These are phyloP conservation scores for Monosporozyma unispora DNA, from an alignment of 805 yeast genomes.

Conservation along the genomic window DNA sequence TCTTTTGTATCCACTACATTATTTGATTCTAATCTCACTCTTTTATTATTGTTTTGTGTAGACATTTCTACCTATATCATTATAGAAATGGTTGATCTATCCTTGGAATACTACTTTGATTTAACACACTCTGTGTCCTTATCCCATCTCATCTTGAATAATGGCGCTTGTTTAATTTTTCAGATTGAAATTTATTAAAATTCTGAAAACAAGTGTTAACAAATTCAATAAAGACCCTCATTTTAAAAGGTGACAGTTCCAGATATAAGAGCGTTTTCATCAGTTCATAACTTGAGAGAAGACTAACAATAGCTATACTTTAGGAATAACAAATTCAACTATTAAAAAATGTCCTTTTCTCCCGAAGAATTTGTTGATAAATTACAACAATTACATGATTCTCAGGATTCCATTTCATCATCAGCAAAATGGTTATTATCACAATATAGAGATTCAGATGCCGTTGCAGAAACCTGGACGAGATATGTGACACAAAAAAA, in stretches of 20 bases:
- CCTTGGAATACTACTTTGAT: too few species aligned
- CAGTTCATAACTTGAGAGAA: not conserved
- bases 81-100: not conserved
- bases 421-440: slow-evolving; percentile 29
- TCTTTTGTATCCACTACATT: not conserved
- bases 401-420: slow-evolving; percentile 28
- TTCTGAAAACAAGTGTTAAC: not conserved
- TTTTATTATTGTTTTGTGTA: not conserved
- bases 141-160: not conserved
- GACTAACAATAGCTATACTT: not conserved
- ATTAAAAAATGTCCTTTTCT: slow-evolving; percentile 7
- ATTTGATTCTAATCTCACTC: not conserved
- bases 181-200: not conserved
- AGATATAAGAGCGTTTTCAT: not conserved
- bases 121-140: too few species aligned
- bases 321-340: not conserved
- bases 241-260: not conserved
- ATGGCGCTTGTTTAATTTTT: not conserved
- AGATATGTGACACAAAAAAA: slow-evolving; percentile 16
- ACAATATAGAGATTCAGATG: slow-evolving; percentile 20
- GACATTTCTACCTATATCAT: not conserved
- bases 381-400: slow-evolving; percentile 24
- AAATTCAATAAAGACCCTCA: not conserved
- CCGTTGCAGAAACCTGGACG: slow-evolving; percentile 23
- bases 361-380: slow-evolving; percentile 22